Percentiles rank a stretch among this genome's conserved stretches.
phyloP scores from a whole-genome alignment of 768 basidiomycete species.

The Tricholoma terreum region DNA sequence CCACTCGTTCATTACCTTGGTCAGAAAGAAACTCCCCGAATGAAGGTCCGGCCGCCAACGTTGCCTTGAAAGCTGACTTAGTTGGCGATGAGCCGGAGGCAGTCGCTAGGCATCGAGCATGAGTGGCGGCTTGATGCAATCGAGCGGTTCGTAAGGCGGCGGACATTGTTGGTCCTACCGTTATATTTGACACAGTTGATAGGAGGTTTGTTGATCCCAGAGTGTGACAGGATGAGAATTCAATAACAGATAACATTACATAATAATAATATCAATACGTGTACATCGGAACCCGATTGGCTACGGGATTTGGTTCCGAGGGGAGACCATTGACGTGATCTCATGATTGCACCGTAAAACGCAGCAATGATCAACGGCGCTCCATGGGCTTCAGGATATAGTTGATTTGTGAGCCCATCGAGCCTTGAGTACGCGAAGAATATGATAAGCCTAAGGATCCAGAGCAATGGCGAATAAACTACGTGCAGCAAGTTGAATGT shows the following conservation, averaged over 20 bases:
- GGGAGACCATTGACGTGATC: no score
- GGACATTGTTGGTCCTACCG: not conserved
- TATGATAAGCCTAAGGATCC: no score
- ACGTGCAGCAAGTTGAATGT: no score
- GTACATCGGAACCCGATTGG: no score
- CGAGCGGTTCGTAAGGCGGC: not conserved
- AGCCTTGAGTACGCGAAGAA: no score
- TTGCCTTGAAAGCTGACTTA: slow-evolving; percentile 46
- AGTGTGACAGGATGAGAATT: not conserved
- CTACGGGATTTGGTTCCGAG: no score
- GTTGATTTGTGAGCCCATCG: no score
- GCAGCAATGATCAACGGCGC: no score
- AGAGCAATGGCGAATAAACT: no score
- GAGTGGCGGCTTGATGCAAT: slow-evolving; percentile 15
- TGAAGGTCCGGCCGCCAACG: slow-evolving; percentile 63
- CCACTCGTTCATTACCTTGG: slow-evolving; percentile 52
- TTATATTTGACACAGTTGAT: no score
- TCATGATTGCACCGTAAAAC: no score
- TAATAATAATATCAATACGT: not conserved
- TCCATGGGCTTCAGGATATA: no score
- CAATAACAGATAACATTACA: not conserved
- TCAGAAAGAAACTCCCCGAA: slow-evolving; percentile 82
- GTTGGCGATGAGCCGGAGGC: slow-evolving; percentile 35
- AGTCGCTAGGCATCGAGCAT: slow-evolving; percentile 45
- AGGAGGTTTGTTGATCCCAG: not conserved